Evolutionary conservation across 305 asterid genomes (phyloP), one percentile per base, ranked within the genome.

Genomic region (Lippia alba): DNA sequence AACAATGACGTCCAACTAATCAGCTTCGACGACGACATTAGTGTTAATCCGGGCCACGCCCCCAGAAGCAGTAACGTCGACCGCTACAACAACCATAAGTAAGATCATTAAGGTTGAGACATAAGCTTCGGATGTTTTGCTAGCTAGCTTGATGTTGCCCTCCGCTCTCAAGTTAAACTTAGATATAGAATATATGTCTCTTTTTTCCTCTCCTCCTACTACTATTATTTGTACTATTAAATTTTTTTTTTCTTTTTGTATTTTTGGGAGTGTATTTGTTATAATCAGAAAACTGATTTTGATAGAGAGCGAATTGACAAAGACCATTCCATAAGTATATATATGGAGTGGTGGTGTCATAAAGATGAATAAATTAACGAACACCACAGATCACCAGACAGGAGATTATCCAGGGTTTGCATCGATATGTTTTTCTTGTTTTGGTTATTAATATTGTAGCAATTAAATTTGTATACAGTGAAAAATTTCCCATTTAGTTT

Each of bases 131-230:
- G 16, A 4, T 18, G 61, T 48, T 50, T 5, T 56, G 32, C 46
- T 61, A 50, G 64, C 64, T 69, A 51, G 33, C 56, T 45, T 12
- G 12, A 0, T 17, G 19, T 14, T 56, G 16, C 20, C 48, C n/a
- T 17, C 10, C 30, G 53, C 51, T 61, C 51, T 61, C 34, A 17
- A 44, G 8, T 72, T 45, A n/a, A 30, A 36, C 15, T 58, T 69
- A 75, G 77, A 18, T 32, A 56, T 55, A 72, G 67, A 59, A 53
- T 20, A 36, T 50, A 6, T 3, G 16, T 33, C 49, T 44, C 17
- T 44, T 10, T 30, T 11, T 51, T 51, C 4, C 30, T 51, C 56
- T 6, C 17, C 56, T 8, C 19, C 19, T 17, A 5, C 4, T 51
- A 49, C 19, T 16, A 16, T 51, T 16, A 0, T 16, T 51, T 51